Evolutionary conservation across 1,284 basidiomycete species (phyloP), one percentile per base, ranked within the genome.

Genomic region (Leccinum fuscescens): DNA sequence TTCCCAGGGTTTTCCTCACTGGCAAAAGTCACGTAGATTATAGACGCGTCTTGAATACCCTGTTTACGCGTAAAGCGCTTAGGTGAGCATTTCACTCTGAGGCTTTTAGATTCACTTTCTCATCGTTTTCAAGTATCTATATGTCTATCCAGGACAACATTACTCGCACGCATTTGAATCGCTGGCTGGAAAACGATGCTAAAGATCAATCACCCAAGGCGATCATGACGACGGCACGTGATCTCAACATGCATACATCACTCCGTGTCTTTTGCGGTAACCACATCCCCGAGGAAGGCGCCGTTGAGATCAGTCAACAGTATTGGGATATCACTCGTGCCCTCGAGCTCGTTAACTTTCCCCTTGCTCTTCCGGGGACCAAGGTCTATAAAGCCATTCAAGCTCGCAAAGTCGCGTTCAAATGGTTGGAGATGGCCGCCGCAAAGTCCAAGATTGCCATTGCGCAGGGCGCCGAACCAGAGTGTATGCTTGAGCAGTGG

Each of bases 291-390:
- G 88, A 93, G 11, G 77, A 86, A 11, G 93, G 90, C 51, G 86
- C 89, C 37, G 71, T 79, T 35, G 90, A 94, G 73, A 95, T 99
- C 71, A 91, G 86, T 71, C 89, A 93, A 66, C 94, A 94, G 75
- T 99, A 98, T 80, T 99, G 96, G 96, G 82, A 85, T 63, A 97
- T 99, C 76, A 98, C 96, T 15, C 80, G 88, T 67, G 94, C 96
- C 1, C 89, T 99, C 51, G 94, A 99, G 76, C 90, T 99, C 60
- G 96, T 99, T 82, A 99, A 99, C 82, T 99, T 99, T 82, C 96
- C 96, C 24, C 80, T 99, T 64, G 90, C 94, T n/a, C 68, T 96
- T 54, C 95, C 95, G 33, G 97, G 97, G 33, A 99, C 96, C 60
- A 98, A 98, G 76, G 88, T 98, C 55, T 99, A 93, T 80, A 92